phyloP scores from a whole-genome alignment of 2,329 filamentous ascomycete genomes.

The Dothideomycetes sp. region DNA sequence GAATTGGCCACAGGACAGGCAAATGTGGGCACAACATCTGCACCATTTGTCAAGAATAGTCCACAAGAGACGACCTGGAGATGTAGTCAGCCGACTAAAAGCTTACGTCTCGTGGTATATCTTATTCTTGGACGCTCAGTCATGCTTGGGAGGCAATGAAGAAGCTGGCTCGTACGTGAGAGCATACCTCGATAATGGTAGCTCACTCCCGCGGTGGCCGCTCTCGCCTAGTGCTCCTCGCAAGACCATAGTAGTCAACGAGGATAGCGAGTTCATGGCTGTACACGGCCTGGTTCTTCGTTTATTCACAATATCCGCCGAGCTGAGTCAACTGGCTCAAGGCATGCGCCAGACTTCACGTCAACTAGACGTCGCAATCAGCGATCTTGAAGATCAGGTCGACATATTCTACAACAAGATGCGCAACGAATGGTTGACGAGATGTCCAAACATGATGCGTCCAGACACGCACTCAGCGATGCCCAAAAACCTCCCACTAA shows the following conservation, averaged over 20 bases:
- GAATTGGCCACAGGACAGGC: conserved; percentile 2
- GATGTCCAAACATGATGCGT: not conserved
- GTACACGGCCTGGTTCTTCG: not conserved
- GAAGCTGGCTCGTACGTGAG: conserved; percentile 8
- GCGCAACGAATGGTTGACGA: not conserved
- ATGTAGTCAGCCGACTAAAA: conserved; percentile 1
- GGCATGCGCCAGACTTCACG: conserved; percentile 1
- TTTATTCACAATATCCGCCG: not conserved
- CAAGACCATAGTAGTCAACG: not conserved
- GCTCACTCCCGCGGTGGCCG: conserved; percentile 1
- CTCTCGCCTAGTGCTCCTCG: not conserved
- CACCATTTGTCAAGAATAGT: conserved; percentile 2
- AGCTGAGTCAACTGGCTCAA: conserved; percentile 3
- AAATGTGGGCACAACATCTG: conserved; percentile 4
- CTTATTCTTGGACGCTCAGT: conserved; percentile 35
- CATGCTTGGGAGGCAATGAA: conserved; percentile 6
- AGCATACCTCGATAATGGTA: conserved; percentile 6
- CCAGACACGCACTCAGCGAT: not conserved
- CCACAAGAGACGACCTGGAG: not conserved
- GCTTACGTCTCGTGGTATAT: conserved; percentile 41
- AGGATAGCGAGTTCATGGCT: not conserved
- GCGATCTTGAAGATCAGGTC: not conserved
- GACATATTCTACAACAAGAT: not conserved
- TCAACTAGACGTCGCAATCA: not conserved
- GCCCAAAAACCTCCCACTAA: conserved; percentile 1